phyloP scores from a whole-genome alignment of 768 basidiomycete species.

The Tephrocybe sp. region DNA sequence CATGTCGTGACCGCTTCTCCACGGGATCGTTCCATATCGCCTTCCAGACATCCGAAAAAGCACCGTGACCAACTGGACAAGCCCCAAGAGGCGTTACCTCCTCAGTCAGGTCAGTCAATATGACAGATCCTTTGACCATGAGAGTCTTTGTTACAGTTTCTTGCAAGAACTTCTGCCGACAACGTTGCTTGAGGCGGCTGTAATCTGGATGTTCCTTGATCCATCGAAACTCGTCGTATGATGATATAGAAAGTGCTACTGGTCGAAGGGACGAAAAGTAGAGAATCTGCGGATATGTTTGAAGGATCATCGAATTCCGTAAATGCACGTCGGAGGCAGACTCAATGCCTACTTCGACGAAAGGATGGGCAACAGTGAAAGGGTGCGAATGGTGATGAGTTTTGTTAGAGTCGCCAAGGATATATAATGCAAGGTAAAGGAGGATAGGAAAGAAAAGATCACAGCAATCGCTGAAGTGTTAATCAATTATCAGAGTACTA shows the following conservation, averaged over 20 bases:
- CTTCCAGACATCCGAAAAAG: slow-evolving; percentile 65
- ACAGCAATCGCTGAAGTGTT: slow-evolving; percentile 37
- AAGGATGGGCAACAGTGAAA: slow-evolving; percentile 24
- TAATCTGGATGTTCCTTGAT: slow-evolving; percentile 55
- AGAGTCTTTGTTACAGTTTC: slow-evolving; percentile 58
- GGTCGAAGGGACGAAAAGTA: slow-evolving; percentile 56
- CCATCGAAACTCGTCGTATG: slow-evolving; percentile 60
- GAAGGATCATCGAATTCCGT: slow-evolving; percentile 58
- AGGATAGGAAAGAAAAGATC: slow-evolving; percentile 58
- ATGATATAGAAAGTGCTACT: slow-evolving; percentile 50
- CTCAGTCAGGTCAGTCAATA: slow-evolving; percentile 56
- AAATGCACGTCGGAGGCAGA: slow-evolving; percentile 57
- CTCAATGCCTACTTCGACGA: slow-evolving; percentile 50
- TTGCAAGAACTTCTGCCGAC: slow-evolving; percentile 54
- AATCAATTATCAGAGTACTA: not conserved
- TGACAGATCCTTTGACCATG: slow-evolving; percentile 47
- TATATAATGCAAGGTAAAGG: slow-evolving; percentile 53
- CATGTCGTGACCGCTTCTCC: slow-evolving; percentile 35
- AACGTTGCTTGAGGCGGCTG: slow-evolving; percentile 53
- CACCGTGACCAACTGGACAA: slow-evolving; percentile 50
- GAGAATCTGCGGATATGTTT: slow-evolving; percentile 47
- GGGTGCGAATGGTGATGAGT: slow-evolving; percentile 15
- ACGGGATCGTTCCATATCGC: slow-evolving; percentile 51
- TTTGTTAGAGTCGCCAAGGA: slow-evolving; percentile 37
- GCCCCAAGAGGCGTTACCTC: slow-evolving; percentile 48